Conservation (phyloP, 805 yeast genomes). For the Blastobotrys terrestris region DNA sequence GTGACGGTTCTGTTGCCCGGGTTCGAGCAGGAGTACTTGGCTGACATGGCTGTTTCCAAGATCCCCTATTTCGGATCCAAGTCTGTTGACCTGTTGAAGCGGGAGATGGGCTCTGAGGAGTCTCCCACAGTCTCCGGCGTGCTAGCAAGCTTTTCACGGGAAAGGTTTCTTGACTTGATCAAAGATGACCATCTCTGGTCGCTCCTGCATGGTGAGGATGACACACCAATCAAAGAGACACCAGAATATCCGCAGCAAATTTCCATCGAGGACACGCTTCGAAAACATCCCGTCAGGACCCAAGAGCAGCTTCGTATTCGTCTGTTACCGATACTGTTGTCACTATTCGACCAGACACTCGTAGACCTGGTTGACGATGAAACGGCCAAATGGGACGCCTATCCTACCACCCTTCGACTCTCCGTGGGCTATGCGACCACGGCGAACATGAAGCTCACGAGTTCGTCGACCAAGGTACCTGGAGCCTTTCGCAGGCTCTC, state of each 20-base stretch:
- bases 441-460: neutral
- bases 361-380: constrained; percentile 21
- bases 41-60: constrained; percentile 8
- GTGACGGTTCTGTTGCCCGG: constrained; percentile 25
- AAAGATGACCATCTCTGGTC: constrained; percentile 11
- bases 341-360: constrained; percentile 20
- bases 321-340: constrained; percentile 13
- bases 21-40: constrained; percentile 20
- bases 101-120: neutral
- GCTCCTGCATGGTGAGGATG: constrained; percentile 16
- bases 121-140: neutral
- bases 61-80: constrained; percentile 28
- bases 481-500: neutral
- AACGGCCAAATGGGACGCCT: constrained; percentile 18
- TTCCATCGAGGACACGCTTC: constrained; percentile 28
- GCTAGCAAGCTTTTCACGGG: neutral
- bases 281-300: constrained; percentile 4
- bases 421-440: constrained; percentile 1
- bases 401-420: constrained; percentile 18
- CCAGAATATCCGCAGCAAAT: constrained; percentile 22
- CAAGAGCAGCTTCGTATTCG: constrained; percentile 6
- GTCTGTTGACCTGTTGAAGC: constrained; percentile 12
- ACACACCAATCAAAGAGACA: constrained; percentile 11
- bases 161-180: neutral
- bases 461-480: neutral